Conservation (phyloP, 164 flowering plant species). For the Dillenia suffruticosa region DNA sequence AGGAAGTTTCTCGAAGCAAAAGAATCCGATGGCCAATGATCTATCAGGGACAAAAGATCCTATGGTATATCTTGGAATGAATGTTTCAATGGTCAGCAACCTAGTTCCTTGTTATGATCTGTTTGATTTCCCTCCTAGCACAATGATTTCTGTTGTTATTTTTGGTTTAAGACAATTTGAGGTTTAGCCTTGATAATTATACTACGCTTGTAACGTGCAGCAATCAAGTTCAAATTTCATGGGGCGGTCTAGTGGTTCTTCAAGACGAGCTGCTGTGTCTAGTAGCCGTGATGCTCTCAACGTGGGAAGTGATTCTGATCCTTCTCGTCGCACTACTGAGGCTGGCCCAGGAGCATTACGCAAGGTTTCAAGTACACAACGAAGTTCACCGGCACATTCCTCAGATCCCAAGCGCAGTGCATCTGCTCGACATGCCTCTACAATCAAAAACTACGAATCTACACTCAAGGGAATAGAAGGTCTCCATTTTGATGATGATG, state of each 20-base stretch:
- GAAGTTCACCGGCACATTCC: slow-evolving; percentile 52
- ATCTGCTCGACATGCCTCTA: slow-evolving; percentile 47
- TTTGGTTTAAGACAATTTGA: too few species aligned
- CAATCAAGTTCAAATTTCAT: slow-evolving; percentile 44
- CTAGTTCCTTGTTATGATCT: too few species aligned
- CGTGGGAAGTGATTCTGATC: slow-evolving; percentile 53
- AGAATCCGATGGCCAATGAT: slow-evolving; percentile 44
- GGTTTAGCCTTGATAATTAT: too few species aligned
- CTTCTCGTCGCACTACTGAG: slow-evolving; percentile 59
- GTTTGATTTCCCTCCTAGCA: too few species aligned
- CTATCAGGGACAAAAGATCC: slow-evolving; percentile 33
- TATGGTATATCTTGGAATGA: slow-evolving; percentile 24
- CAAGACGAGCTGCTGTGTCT: slow-evolving; percentile 66
- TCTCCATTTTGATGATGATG: slow-evolving; percentile 63
- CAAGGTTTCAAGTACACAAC: slow-evolving; percentile 53
- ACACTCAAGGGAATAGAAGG: slow-evolving; percentile 79
- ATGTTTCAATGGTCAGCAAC: too few species aligned
- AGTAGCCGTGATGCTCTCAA: slow-evolving; percentile 60
- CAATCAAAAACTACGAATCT: slow-evolving; percentile 58
- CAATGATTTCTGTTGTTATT: too few species aligned
- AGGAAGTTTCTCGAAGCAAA: slow-evolving; percentile 42
- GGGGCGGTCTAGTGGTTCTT: slow-evolving; percentile 70
- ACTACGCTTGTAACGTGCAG: slow-evolving; percentile 29
- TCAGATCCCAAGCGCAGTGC: slow-evolving; percentile 58
- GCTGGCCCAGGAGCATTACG: slow-evolving; percentile 63